Evolutionary conservation across 176 grass and related monocot species (phyloP).

Genomic region (Carex parvula): DNA sequence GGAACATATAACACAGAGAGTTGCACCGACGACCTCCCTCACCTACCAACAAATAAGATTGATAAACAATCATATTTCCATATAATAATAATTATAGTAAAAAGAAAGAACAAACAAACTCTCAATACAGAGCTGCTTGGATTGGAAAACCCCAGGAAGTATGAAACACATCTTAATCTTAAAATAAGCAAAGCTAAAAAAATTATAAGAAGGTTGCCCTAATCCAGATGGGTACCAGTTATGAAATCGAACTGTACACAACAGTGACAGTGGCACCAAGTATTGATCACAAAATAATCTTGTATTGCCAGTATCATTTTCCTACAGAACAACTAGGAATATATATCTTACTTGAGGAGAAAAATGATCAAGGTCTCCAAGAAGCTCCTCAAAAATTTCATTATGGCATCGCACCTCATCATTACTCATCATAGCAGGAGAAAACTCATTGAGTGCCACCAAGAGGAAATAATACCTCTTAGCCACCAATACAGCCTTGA

Average conservation of each 20-base stretch:
- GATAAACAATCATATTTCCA: background rate
- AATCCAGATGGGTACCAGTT: background rate
- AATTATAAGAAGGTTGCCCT: background rate
- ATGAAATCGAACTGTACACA: background rate
- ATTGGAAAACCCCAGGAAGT: background rate
- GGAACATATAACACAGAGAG: conserved; percentile 73
- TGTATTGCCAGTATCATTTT: background rate
- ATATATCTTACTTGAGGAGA: conserved; percentile 74
- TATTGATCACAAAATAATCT: background rate
- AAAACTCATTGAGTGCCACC: conserved; percentile 85
- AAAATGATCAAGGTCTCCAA: conserved; percentile 67
- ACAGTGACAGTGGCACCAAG: background rate
- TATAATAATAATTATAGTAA: background rate
- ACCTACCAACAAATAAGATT: conserved; percentile 38
- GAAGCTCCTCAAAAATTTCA: conserved; percentile 76
- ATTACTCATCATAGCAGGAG: conserved; percentile 61
- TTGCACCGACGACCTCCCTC: conserved; percentile 77
- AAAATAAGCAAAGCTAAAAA: background rate
- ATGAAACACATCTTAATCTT: background rate
- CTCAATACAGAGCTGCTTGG: background rate
- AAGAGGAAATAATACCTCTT: conserved; percentile 94
- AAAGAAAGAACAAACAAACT: background rate
- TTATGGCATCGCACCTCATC: conserved; percentile 60
- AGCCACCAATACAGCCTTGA: conserved; percentile 55
- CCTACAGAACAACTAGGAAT: background rate